Conservation (phyloP, 352 stramenopile genomes). For the Phytophthora melonis region DNA sequence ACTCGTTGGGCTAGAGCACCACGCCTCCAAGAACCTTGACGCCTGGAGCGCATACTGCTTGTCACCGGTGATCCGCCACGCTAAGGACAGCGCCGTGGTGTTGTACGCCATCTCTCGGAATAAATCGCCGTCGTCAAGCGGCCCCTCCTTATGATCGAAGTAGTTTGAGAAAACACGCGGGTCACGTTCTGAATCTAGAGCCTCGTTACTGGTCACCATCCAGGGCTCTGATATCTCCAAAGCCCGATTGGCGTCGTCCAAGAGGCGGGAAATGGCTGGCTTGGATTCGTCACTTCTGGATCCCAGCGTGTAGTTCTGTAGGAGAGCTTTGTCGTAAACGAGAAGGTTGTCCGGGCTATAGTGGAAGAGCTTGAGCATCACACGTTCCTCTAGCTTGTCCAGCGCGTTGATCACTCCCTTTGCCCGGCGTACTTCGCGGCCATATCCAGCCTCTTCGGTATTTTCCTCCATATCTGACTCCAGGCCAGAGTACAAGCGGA, state of each 20-base stretch:
- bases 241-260: conserved; percentile 45
- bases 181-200: conserved; percentile 24
- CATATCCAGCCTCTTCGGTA: conserved; percentile 36
- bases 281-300: neutral
- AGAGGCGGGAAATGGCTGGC: conserved; percentile 14
- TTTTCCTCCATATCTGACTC: conserved; percentile 37
- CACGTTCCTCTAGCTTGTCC: conserved; percentile 49
- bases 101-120: conserved; percentile 63
- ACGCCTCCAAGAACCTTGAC: conserved; percentile 36
- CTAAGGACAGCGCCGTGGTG: conserved; percentile 51
- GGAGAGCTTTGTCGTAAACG: conserved; percentile 38
- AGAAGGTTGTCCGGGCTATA: conserved; percentile 37
- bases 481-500: conserved; percentile 60
- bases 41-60: conserved; percentile 44
- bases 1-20: conserved; percentile 45
- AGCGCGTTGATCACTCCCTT: conserved; percentile 52
- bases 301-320: conserved; percentile 24
- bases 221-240: conserved; percentile 31
- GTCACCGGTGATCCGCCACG: conserved; percentile 47
- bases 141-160: conserved; percentile 28
- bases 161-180: conserved; percentile 48
- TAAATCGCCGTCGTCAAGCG: conserved; percentile 31
- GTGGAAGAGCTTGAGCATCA: conserved; percentile 48
- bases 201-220: conserved; percentile 37
- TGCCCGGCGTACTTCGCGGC: conserved; percentile 58